These are phyloP conservation scores for Irpex sp. DNA, from an alignment of 1,284 basidiomycete genomes.

Conservation along the genomic window DNA sequence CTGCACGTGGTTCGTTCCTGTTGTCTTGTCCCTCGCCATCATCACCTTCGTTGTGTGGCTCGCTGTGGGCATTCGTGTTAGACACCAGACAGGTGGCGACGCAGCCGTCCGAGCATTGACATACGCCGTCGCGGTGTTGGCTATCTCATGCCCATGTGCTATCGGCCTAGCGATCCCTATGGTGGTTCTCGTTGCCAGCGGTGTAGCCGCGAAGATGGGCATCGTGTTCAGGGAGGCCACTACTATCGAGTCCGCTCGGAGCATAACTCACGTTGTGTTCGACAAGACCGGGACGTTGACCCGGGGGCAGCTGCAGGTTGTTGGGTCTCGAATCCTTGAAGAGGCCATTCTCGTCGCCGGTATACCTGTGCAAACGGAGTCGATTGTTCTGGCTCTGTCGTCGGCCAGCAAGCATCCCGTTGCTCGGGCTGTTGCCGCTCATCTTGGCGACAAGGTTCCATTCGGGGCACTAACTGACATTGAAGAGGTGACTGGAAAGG, in stretches of 20 bases:
- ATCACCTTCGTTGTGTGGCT: conserved; percentile 37
- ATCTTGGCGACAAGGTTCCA: conserved; percentile 10
- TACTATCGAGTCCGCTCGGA: conserved; percentile 28
- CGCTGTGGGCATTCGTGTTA: conserved; percentile 29
- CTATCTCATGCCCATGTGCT: conserved; percentile 42
- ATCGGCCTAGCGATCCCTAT: conserved; percentile 36
- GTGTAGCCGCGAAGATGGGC: conserved; percentile 30
- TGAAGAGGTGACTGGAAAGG: conserved; percentile 33
- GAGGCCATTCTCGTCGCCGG: conserved; percentile 11
- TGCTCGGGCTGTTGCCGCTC: conserved; percentile 27
- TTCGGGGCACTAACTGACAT: conserved; percentile 18
- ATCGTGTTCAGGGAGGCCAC: conserved; percentile 33
- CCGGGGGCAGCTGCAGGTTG: conserved; percentile 31
- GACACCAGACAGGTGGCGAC: conserved; percentile 21
- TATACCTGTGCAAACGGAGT: conserved; percentile 10
- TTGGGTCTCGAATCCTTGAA: conserved; percentile 21
- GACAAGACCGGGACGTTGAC: conserved; percentile 48
- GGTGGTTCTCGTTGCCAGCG: conserved; percentile 33
- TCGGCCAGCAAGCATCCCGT: conserved; percentile 31
- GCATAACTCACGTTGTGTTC: conserved; percentile 34
- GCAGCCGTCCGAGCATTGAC: conserved; percentile 32
- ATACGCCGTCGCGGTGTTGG: conserved; percentile 39
- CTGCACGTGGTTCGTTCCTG: conserved; percentile 32
- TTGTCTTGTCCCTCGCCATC: conserved; percentile 28
- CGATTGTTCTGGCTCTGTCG: conserved; percentile 22